Percentiles rank a stretch among this genome's conserved stretches.
These are phyloP conservation scores for Gonium pectorale DNA, from an alignment of 139 green algal species.

Conservation along the genomic window DNA sequence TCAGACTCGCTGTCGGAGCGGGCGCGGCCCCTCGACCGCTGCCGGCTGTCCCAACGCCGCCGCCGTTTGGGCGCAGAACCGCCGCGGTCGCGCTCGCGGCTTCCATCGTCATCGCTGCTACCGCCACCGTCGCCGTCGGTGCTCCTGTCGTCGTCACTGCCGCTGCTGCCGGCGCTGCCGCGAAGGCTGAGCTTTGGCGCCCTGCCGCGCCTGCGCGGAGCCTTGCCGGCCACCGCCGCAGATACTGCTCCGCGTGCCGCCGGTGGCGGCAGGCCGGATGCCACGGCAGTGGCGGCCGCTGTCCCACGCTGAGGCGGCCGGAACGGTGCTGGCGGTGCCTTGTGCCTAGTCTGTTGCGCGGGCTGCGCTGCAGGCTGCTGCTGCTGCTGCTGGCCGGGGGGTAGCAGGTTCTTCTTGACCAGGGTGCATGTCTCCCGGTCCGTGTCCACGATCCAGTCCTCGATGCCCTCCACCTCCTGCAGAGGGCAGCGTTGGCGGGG, in stretches of 20 bases:
- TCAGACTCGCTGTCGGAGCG: slow-evolving; percentile 15
- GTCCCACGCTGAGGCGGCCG: neutral
- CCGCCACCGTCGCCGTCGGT: neutral
- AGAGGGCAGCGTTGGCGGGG: neutral
- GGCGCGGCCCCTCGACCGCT: neutral
- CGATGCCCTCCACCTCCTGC: slow-evolving; percentile 38
- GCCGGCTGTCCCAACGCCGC: neutral
- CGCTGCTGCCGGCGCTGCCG: neutral
- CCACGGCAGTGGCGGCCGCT: neutral
- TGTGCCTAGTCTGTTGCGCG: neutral
- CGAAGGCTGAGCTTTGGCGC: neutral
- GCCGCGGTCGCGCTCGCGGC: neutral
- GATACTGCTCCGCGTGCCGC: neutral
- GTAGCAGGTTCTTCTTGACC: slow-evolving; percentile 40
- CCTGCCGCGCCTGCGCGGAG: neutral
- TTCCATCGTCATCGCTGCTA: neutral
- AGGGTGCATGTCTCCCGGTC: slow-evolving; percentile 27
- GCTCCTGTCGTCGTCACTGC: neutral
- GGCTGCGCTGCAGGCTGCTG: neutral
- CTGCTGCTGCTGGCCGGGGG: slow-evolving; percentile 10
- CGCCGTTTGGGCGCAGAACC: no score
- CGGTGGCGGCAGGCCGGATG: neutral
- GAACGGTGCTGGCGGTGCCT: neutral
- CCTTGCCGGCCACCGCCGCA: neutral
- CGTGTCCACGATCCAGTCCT: slow-evolving; percentile 37